Evolutionary conservation across 192 early-diverging fungal genomes (phyloP), one percentile per base, ranked within the genome.

Genomic region (Oehlia diaphana): DNA sequence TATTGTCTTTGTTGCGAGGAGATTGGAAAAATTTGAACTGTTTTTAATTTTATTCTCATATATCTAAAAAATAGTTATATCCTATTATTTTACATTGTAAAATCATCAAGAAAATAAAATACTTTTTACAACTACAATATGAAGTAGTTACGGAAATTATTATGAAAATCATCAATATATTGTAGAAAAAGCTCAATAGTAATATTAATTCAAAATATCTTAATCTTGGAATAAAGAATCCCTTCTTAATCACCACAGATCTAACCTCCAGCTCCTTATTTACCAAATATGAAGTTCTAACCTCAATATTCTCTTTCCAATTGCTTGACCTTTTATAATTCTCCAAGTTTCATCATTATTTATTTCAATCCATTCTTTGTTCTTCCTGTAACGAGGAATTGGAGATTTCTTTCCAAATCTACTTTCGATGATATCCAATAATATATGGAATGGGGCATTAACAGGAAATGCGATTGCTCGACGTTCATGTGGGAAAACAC

Each of bases 151-250:
- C 5, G 39, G 2, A 37, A 37, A 37, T 9, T 44, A 9, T 47
- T 47, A 10, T 0, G 26, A 47, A 12, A 47, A 47, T 12, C 0
- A 47, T 47, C 10, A 47, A 47, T 47, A 47, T 13, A 47, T 8
- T 47, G 10, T 13, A 0, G 12, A 47, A 47, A 47, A 47, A 47
- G 44, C 44, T 47, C 44, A 47, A 26, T 33, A 33, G 31, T 28
- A 3, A 13, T 66, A 10, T 88, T 81, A 1, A 50, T 44, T 44
- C 42, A 50, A 50, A 50, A 16, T 3, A 50, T 50, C 12, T 5
- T 9, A 5, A 14, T 53, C 10, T 47, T 47, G 10, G 10, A 47
- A 47, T 53, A 53, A 53, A 31, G 28, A 31, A 31, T 31, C 31
- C 31, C 31, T 31, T 14, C 37, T 5, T 16, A 53, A 53, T 16